Evolutionary conservation across 2,329 filamentous ascomycete genomes (phyloP).

Genomic region (Exophiala xenobiotica): DNA sequence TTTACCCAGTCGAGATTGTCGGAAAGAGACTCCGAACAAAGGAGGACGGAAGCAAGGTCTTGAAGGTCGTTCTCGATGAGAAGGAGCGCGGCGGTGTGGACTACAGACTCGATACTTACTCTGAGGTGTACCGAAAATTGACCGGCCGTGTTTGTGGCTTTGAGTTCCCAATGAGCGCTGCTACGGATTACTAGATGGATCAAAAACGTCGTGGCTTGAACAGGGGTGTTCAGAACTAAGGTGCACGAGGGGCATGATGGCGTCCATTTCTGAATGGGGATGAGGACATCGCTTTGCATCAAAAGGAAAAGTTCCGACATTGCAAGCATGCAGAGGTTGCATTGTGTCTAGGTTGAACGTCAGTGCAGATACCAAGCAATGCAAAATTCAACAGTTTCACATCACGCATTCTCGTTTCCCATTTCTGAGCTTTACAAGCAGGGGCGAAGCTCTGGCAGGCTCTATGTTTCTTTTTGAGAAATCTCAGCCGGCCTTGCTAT

Average conservation of each 20-base stretch:
- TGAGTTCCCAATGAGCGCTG: conserved; percentile 89
- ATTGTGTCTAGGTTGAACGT: conserved; percentile 16
- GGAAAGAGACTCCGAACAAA: conserved; percentile 98
- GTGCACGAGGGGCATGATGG: no score
- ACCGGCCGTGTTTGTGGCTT: conserved; percentile 96
- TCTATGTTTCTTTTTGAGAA: conserved; percentile 8
- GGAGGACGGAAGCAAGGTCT: conserved; percentile 96
- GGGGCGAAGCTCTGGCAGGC: neutral
- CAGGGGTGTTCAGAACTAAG: neutral
- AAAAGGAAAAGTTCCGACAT: conserved; percentile 3
- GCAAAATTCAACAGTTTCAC: no score
- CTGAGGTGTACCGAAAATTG: conserved; percentile 97
- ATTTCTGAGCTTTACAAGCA: no score
- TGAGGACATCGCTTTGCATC: conserved; percentile 9
- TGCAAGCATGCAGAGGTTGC: conserved; percentile 7
- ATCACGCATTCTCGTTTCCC: no score
- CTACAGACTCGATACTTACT: conserved; percentile 99
- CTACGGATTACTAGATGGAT: conserved; percentile 72
- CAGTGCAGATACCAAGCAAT: conserved; percentile 7
- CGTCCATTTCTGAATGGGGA: neutral
- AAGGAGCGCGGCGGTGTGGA: conserved; percentile 99
- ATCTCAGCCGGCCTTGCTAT: conserved; percentile 6
- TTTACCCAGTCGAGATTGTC: conserved; percentile 99
- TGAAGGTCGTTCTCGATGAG: conserved; percentile 99
- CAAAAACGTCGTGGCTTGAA: neutral